phyloP scores from a whole-genome alignment of 2,329 filamentous ascomycete species.

The Arthroderma sp. region DNA sequence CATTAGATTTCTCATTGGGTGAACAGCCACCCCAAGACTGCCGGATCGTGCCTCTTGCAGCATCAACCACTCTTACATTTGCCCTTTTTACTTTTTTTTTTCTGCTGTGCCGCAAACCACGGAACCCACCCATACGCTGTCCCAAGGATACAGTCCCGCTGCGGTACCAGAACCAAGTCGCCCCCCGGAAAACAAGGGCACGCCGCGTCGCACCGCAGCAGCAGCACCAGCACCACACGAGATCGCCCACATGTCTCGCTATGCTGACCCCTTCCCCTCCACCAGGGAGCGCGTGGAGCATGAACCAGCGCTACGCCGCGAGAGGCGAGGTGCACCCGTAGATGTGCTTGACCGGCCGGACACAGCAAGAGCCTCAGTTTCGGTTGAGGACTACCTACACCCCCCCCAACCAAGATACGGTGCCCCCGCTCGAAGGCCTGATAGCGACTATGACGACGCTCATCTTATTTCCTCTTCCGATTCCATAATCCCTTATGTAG shows the following conservation, averaged over 20 bases:
- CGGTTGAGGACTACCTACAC: constrained; percentile 19
- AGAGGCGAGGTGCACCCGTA: constrained; percentile 2
- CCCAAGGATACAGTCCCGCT: too few species aligned
- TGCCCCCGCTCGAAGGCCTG: constrained; percentile 27
- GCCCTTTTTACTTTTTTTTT: too few species aligned
- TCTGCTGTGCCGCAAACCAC: too few species aligned
- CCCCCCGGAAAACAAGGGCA: too few species aligned
- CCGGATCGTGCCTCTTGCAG: too few species aligned
- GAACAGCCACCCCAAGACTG: too few species aligned
- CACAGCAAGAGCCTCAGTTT: constrained; percentile 27
- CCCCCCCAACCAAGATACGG: constrained; percentile 29
- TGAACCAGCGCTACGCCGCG: too few species aligned
- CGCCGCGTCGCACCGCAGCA: too few species aligned
- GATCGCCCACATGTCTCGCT: constrained; percentile 21
- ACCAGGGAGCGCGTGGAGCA: neutral
- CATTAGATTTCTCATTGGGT: too few species aligned
- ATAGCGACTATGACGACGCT: constrained; percentile 29
- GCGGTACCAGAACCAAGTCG: too few species aligned
- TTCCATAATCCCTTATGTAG: constrained; percentile 43
- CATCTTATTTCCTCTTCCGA: constrained; percentile 33
- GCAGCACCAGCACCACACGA: neutral
- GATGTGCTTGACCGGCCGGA: constrained; percentile 21
- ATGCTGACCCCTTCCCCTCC: constrained; percentile 25
- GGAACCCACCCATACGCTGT: too few species aligned
- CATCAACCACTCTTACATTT: too few species aligned